phyloP scores from a whole-genome alignment of 805 yeast species.

The Teunomyces lycoperdinae region DNA sequence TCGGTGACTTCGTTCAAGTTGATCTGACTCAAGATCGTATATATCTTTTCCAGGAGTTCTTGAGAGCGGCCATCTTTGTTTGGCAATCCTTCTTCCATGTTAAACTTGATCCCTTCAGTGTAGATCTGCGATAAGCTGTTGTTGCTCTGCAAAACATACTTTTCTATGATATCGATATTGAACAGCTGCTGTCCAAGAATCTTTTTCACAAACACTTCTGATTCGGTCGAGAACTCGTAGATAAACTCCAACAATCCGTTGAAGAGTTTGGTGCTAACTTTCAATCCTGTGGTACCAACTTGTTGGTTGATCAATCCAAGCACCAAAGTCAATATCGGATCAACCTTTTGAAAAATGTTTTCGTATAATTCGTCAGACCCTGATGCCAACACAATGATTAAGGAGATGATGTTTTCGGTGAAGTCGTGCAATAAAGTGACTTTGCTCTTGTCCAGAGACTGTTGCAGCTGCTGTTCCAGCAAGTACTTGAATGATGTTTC shows the following conservation, averaged over 20 bases:
- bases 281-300: slow-evolving; percentile 15
- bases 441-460: slow-evolving; percentile 38
- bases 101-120: slow-evolving; percentile 43
- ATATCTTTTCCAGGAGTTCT: background rate
- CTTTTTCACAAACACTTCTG: slow-evolving; percentile 45
- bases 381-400: slow-evolving; percentile 63
- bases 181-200: slow-evolving; percentile 2
- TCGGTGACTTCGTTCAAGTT: background rate
- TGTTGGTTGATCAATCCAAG: slow-evolving; percentile 24
- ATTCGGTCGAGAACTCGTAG: slow-evolving; percentile 60
- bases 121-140: slow-evolving; percentile 33
- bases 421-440: slow-evolving; percentile 56
- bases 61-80: background rate
- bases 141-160: background rate
- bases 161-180: background rate
- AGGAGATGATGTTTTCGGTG: slow-evolving; percentile 69
- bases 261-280: slow-evolving; percentile 42
- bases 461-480: slow-evolving; percentile 17
- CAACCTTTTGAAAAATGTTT: slow-evolving; percentile 45
- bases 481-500: slow-evolving; percentile 46
- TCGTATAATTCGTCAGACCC: slow-evolving; percentile 52
- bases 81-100: slow-evolving; percentile 31
- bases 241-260: slow-evolving; percentile 55
- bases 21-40: background rate
- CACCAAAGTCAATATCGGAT: slow-evolving; percentile 37